Evolutionary conservation across 2,329 filamentous ascomycete genomes (phyloP).

Genomic region (Ceratocystis papillata): DNA sequence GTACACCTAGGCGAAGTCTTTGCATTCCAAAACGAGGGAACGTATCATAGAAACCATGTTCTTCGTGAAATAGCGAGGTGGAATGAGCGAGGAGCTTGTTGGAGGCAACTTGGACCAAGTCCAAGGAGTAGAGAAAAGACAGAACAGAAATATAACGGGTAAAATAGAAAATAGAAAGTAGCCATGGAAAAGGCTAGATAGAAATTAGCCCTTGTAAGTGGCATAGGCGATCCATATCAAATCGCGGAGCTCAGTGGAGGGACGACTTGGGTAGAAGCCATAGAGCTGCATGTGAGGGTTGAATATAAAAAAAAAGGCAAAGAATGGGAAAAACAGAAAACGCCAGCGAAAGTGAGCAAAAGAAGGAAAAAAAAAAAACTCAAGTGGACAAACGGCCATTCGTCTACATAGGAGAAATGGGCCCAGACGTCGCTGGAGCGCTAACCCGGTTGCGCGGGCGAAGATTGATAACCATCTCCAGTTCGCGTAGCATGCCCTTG

Average conservation of each 20-base stretch:
- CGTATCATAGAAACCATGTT: constrained; percentile 15
- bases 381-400: not conserved
- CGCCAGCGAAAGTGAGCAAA: not conserved
- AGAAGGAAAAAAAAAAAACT: not conserved
- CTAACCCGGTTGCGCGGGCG: constrained; percentile 36
- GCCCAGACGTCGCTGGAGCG: constrained; percentile 24
- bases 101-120: not conserved
- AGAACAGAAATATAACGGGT: constrained; percentile 7
- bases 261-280: not conserved
- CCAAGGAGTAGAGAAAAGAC: constrained; percentile 2
- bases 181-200: not conserved
- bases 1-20: not conserved
- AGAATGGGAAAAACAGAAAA: not conserved
- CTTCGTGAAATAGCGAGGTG: constrained; percentile 9
- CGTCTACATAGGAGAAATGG: constrained; percentile 23
- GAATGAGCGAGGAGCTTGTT: constrained; percentile 3
- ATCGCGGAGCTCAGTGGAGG: not conserved
- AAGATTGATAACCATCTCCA: constrained; percentile 74
- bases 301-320: not conserved
- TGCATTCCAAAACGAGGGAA: not conserved
- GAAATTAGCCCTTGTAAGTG: not conserved
- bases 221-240: not conserved
- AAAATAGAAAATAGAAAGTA: not conserved
- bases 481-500: constrained; percentile 80
- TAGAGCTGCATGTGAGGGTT: not conserved